A percentile compares a stretch with the other conserved stretches of the same genome.
These are phyloP conservation scores for Picocystis sp. DNA, from an alignment of 163 green algal genomes.

Conservation along the genomic window DNA sequence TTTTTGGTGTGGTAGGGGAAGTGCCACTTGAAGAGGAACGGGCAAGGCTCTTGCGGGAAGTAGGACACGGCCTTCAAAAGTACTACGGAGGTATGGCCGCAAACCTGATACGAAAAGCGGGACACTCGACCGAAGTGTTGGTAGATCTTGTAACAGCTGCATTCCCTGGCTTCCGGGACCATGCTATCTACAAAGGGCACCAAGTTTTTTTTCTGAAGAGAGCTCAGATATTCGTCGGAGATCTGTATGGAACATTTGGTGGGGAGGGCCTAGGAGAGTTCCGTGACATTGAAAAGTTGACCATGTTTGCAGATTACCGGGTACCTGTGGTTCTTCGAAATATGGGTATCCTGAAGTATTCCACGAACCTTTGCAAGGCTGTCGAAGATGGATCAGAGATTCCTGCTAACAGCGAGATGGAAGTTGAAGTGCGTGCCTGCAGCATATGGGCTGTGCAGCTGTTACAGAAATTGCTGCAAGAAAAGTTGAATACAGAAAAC, in stretches of 20 bases:
- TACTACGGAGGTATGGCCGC: conserved; percentile 40
- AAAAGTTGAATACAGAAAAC: conserved; percentile 5
- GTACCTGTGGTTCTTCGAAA: conserved; percentile 53
- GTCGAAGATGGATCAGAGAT: not conserved
- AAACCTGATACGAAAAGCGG: conserved; percentile 43
- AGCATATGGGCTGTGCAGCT: conserved; percentile 20
- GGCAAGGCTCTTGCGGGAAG: conserved; percentile 59
- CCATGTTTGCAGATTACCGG: conserved; percentile 85
- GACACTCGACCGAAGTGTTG: conserved; percentile 36
- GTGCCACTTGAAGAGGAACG: conserved; percentile 63
- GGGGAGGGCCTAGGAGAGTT: conserved; percentile 57
- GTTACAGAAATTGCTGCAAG: conserved; percentile 9
- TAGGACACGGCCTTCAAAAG: conserved; percentile 29
- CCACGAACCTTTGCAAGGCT: not conserved
- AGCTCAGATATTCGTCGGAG: conserved; percentile 82
- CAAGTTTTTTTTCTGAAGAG: conserved; percentile 88
- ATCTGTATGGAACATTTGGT: conserved; percentile 53
- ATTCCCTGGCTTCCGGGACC: conserved; percentile 75
- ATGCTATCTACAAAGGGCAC: conserved; percentile 40
- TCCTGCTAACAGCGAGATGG: conserved; percentile 9
- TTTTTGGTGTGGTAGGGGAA: conserved; percentile 30
- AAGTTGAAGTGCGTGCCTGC: conserved; percentile 23
- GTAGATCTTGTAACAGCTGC: conserved; percentile 42
- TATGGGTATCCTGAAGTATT: conserved; percentile 54
- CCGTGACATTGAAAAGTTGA: conserved; percentile 59